phyloP scores from a whole-genome alignment of 805 yeast species.

The Ascoidea tarda region DNA sequence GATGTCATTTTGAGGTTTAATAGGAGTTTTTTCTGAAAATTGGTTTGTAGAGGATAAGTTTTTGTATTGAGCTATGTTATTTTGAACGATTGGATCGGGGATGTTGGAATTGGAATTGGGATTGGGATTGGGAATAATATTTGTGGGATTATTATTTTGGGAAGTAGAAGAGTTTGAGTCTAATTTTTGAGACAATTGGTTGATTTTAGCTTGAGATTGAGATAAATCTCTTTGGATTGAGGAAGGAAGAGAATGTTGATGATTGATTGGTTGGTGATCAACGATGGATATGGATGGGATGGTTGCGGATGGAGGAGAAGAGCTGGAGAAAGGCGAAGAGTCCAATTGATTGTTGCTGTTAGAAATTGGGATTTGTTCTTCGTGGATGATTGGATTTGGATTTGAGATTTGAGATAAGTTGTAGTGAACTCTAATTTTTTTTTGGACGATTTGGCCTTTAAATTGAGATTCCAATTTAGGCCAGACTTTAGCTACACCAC shows the following conservation, averaged over 20 bases:
- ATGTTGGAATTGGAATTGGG: constrained; percentile 10
- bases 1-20: not conserved
- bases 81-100: not conserved
- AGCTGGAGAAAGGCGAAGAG: constrained; percentile 10
- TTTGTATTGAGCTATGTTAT: constrained; percentile 1
- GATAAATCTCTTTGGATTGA: constrained; percentile 18
- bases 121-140: constrained; percentile 6
- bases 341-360: constrained; percentile 10
- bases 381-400: constrained; percentile 9
- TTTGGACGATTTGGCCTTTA: constrained; percentile 40
- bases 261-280: constrained; percentile 13
- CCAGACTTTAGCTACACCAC: constrained; percentile 58
- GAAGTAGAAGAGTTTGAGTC: constrained; percentile 24
- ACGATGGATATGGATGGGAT: constrained; percentile 9
- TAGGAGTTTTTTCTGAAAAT: not conserved
- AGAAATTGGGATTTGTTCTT: constrained; percentile 13
- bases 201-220: constrained; percentile 27
- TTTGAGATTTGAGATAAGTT: constrained; percentile 10
- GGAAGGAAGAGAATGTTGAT: constrained; percentile 2
- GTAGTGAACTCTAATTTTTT: constrained; percentile 52
- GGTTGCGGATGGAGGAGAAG: constrained; percentile 9
- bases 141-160: constrained; percentile 5
- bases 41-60: not conserved
- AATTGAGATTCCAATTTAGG: constrained; percentile 47
- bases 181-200: constrained; percentile 28